Conservation (phyloP, 2,329 filamentous ascomycete species). For the Raffaelea albimanens region DNA sequence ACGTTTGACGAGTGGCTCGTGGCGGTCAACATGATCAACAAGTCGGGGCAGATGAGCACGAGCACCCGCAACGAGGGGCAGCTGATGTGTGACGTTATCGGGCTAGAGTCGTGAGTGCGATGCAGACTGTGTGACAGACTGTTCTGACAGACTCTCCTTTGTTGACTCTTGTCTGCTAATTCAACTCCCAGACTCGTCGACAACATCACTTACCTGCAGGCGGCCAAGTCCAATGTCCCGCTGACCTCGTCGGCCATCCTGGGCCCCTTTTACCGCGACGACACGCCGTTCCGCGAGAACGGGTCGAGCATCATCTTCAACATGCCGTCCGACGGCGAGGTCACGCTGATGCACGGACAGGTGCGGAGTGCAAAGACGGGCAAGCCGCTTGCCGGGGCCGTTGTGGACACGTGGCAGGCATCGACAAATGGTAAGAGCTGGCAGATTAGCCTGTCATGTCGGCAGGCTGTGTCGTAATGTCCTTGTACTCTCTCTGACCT, state of each 20-base stretch:
- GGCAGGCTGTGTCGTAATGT: no score
- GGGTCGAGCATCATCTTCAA: slow-evolving; percentile 43
- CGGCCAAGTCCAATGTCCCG: slow-evolving; percentile 32
- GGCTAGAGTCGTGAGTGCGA: slow-evolving; percentile 43
- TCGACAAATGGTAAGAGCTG: slow-evolving; percentile 23
- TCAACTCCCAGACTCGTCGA: slow-evolving; percentile 45
- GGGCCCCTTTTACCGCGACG: slow-evolving; percentile 59
- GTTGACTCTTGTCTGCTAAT: no score
- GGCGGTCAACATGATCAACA: slow-evolving; percentile 55
- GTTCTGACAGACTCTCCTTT: no score
- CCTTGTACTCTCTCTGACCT: slow-evolving; percentile 34
- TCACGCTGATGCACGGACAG: slow-evolving; percentile 37
- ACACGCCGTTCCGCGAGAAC: slow-evolving; percentile 49
- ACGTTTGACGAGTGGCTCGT: slow-evolving; percentile 56
- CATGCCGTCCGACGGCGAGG: slow-evolving; percentile 16
- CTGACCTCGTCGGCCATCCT: slow-evolving; percentile 55
- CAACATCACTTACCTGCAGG: slow-evolving; percentile 50
- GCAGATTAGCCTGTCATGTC: no score
- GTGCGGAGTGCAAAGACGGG: slow-evolving; percentile 46
- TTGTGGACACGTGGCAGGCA: slow-evolving; percentile 52
- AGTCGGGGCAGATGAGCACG: slow-evolving; percentile 53
- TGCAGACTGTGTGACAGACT: no score
- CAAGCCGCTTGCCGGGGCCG: slow-evolving; percentile 43
- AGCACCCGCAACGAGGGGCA: slow-evolving; percentile 58
- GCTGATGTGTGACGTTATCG: slow-evolving; percentile 57